Base-by-base conservation (phyloP, 495 filamentous ascomycete genomes). In the Aspergillus ellipticus region DNA sequence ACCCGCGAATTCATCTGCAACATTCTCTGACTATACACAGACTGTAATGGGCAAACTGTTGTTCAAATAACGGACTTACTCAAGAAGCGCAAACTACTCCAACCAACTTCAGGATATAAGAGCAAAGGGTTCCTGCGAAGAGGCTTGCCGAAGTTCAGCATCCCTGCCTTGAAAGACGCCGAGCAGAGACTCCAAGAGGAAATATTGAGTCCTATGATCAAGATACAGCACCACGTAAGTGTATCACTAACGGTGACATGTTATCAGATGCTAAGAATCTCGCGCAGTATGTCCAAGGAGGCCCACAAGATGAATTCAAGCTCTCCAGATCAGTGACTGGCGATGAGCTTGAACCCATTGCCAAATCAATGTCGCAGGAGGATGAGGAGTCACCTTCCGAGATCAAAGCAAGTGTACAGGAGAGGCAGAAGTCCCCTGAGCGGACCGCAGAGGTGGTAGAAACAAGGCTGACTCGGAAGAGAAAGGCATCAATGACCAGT, bases 221-320 rank as follows among this genome's bases (percentile, higher is more conserved):
- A 74, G 47, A 71, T 78, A 22, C 42, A 60, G 19, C 70, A 76
- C 45, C 62, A 71, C 51, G 74, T 76, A 67, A 65, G 69, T 59
- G 15, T 28, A 21, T 33, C 8, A 16, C 2, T 46, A 19, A 35
- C 21, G 24, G 31, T 10, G 6, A 37, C 0, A 15, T 8, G 0
- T 7, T 42, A 17, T 6, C 17, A 17, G 8, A 13, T 45, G 57
- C 55, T 54, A 50, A 61, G n/a, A n/a, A 48, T 3, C 42, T 53
- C 33, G 16, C 24, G 33, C 16, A 61, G 59, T 59, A 59, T 41
- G 49, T 49, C 2, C 28, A 39, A 15, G 3, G 55, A 17, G 20
- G 16, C 13, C 29, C 49, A 15, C 20, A 48, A 13, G 19, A 56
- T 21, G 28, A 29, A 2, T 42, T 46, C 9, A 39, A 47, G 11